Evolutionary conservation across 495 filamentous ascomycete genomes (phyloP).

Genomic region (Penicillium canariense): DNA sequence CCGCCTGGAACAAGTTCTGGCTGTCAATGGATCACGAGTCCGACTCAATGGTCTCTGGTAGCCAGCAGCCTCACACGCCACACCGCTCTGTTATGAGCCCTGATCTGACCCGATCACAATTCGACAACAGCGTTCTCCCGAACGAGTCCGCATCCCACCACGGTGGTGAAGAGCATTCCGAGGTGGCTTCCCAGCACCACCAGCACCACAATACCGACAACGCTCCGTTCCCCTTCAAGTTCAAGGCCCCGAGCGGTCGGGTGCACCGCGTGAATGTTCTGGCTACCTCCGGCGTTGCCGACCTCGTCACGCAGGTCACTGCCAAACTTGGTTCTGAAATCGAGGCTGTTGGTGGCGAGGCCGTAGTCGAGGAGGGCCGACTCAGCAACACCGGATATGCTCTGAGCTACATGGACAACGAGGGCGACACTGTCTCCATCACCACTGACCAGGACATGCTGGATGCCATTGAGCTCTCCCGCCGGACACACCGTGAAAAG

Average conservation of each 20-base stretch:
- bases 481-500: slow-evolving; percentile 76
- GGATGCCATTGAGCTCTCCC: slow-evolving; percentile 83
- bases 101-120: slow-evolving; percentile 59
- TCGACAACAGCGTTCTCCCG: slow-evolving; percentile 81
- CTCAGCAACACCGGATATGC: slow-evolving; percentile 83
- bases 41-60: slow-evolving; percentile 93
- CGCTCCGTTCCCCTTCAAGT: slow-evolving; percentile 93
- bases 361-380: slow-evolving; percentile 70
- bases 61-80: slow-evolving; percentile 62
- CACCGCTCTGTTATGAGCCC: slow-evolving; percentile 73
- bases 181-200: slow-evolving; percentile 53
- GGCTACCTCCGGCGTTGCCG: slow-evolving; percentile 73
- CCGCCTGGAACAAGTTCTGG: slow-evolving; percentile 99
- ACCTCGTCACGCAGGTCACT: slow-evolving; percentile 75
- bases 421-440: slow-evolving; percentile 96
- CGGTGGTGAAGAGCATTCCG: slow-evolving; percentile 72
- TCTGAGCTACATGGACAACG: slow-evolving; percentile 94
- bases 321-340: slow-evolving; percentile 87
- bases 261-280: slow-evolving; percentile 89
- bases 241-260: slow-evolving; percentile 95
- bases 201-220: slow-evolving; percentile 58
- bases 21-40: slow-evolving; percentile 94
- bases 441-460: slow-evolving; percentile 92
- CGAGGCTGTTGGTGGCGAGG: slow-evolving; percentile 79
- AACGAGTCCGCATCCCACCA: slow-evolving; percentile 93